Evolutionary conservation across 208 protist genomes (phyloP).

Genomic region (Leishmania tropica): DNA sequence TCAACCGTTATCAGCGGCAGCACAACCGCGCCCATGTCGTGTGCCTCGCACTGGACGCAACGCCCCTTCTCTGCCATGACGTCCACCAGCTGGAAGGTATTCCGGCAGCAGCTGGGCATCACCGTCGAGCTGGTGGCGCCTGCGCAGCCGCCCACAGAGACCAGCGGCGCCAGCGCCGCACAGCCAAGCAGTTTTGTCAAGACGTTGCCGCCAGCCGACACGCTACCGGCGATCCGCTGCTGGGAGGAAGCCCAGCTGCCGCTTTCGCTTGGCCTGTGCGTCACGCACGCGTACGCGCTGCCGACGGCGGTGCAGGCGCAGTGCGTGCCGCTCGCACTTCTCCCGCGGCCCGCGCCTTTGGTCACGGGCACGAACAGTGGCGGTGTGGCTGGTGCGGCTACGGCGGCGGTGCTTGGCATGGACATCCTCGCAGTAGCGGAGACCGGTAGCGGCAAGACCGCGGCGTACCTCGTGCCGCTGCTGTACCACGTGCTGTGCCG

Average conservation of each 20-base stretch:
- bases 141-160: neutral
- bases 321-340: conserved; percentile 66
- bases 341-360: conserved; percentile 1
- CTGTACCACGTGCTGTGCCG: conserved; percentile 65
- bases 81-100: conserved; percentile 63
- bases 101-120: conserved; percentile 78
- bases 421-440: conserved; percentile 91
- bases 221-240: conserved; percentile 63
- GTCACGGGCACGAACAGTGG: neutral
- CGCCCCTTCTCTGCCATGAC: conserved; percentile 61
- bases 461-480: conserved; percentile 91
- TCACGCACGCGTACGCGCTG: conserved; percentile 48
- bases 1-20: neutral
- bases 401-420: conserved; percentile 22
- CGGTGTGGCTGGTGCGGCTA: neutral
- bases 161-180: neutral
- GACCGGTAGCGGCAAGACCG: conserved; percentile 95
- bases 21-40: neutral
- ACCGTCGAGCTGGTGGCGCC: conserved; percentile 53
- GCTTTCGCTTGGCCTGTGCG: conserved; percentile 55
- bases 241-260: conserved; percentile 81
- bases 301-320: conserved; percentile 83
- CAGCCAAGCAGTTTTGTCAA: neutral
- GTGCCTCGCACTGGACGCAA: conserved; percentile 56
- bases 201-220: conserved; percentile 15